Base-by-base conservation (phyloP, 257 asterid species). In the Schizonepeta tenuifolia region DNA sequence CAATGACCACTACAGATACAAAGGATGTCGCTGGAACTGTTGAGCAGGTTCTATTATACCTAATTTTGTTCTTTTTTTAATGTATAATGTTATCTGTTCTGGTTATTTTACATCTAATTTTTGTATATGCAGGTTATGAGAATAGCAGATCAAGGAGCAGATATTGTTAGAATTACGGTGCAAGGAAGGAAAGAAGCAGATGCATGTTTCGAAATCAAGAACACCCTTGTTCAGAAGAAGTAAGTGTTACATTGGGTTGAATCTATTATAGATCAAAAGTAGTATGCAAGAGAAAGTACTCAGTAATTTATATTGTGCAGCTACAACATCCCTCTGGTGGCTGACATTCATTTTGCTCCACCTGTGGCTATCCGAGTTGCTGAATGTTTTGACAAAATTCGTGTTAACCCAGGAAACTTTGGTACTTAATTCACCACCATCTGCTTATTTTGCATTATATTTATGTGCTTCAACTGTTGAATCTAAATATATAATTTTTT, bases 161-260 rank as follows among this genome's bases (percentile, higher is more conserved):
- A 95, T 79, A 81, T 95, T 74, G 99, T 95, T 56, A 85, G 99
- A 70, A 95, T 95, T 75, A 92, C 98, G 5, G 99, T 95, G 24
- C 99, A 95, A 81, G 99, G 99, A 84, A 95, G 78, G 90, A 95
- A 80, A 87, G 99, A 95, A 81, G 99, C 99, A 15, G 99, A 95
- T 79, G 87, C 99, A 18, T 95, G 99, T 63, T 95, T 76, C 35
- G 99, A 92, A 69, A 95, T 95, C 26, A 90, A 95, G 74, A 90
- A 92, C 57, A 65, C 96, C 40, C 98, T 95, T 57, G 94, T 95
- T 63, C 98, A 90, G 84, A 95, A 95, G 89, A 95, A 92, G 99
- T 92, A 83, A 4, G 96, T 67, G 31, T 75, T 33, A 2, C 3
- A 40, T 71, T 61, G 21, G 56, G 62, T 47, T 51, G 35, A 26